phyloP scores from a whole-genome alignment of 257 asterid genomes.

The Nicotiana sylvestris region DNA sequence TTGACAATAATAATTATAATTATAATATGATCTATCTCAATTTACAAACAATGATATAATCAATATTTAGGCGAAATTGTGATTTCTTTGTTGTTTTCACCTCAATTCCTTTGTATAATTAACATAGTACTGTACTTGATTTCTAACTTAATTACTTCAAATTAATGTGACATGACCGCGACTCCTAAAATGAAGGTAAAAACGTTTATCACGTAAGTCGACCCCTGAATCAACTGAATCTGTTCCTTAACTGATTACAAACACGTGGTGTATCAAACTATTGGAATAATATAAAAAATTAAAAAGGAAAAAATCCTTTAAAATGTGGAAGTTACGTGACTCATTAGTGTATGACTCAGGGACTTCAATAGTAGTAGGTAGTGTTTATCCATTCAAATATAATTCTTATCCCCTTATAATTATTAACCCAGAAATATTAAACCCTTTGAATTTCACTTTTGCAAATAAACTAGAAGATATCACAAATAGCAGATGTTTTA shows the following conservation, averaged over 20 bases:
- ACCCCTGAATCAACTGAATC: not conserved
- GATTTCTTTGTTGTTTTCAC: not conserved
- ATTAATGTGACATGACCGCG: not conserved
- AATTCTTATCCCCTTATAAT: not conserved
- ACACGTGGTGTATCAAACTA: not conserved
- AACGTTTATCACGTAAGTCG: not conserved
- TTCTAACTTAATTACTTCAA: not conserved
- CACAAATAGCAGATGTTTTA: no score
- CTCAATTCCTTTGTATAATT: not conserved
- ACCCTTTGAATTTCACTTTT: no score
- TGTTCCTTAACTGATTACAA: not conserved
- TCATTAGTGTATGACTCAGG: not conserved
- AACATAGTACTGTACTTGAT: not conserved
- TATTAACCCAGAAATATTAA: not conserved
- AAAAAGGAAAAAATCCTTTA: not conserved
- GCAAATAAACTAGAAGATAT: no score
- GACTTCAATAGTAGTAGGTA: no score
- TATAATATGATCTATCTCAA: not conserved
- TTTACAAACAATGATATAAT: no score
- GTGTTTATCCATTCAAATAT: not conserved
- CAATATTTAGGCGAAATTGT: not conserved
- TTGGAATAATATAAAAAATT: not conserved
- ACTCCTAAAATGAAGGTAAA: not conserved
- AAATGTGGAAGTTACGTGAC: not conserved
- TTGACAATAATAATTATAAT: not conserved